These are phyloP conservation scores for Xylariaceae sp. DNA, from an alignment of 2,329 filamentous ascomycete genomes.

Conservation along the genomic window DNA sequence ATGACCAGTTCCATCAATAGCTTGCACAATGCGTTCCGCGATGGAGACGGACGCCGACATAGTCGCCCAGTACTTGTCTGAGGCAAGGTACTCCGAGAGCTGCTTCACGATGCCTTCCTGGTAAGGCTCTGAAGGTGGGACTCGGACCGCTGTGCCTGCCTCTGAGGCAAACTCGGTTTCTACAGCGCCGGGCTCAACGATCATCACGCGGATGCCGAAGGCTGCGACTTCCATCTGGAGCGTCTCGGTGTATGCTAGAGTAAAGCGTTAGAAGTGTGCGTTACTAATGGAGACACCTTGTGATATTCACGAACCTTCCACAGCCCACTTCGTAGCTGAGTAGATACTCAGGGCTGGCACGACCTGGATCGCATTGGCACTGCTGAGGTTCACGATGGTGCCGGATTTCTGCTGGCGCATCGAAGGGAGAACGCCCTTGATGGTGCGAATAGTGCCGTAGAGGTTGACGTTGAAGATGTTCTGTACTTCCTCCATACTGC, in stretches of 20 bases:
- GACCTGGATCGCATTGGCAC: slow-evolving; percentile 10
- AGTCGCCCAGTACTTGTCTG: neutral
- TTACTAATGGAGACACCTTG: neutral
- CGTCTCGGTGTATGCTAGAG: slow-evolving; percentile 20
- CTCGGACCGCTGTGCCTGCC: slow-evolving; percentile 11
- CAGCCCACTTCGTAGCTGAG: slow-evolving; percentile 21
- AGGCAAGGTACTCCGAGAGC: slow-evolving; percentile 1
- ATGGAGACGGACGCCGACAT: slow-evolving; percentile 11
- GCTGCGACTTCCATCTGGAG: slow-evolving; percentile 21
- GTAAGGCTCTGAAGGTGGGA: slow-evolving; percentile 19
- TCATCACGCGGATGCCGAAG: slow-evolving; percentile 24
- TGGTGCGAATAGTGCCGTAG: slow-evolving; percentile 23
- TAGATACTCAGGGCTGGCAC: slow-evolving; percentile 22
- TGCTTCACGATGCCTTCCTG: slow-evolving; percentile 14
- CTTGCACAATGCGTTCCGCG: slow-evolving; percentile 22
- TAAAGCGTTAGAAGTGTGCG: too few relatives aligned
- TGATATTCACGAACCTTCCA: slow-evolving; percentile 16
- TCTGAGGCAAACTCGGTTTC: slow-evolving; percentile 20
- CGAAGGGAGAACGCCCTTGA: slow-evolving; percentile 22
- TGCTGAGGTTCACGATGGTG: slow-evolving; percentile 28
- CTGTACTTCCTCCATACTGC: slow-evolving; percentile 20
- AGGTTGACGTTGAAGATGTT: slow-evolving; percentile 25
- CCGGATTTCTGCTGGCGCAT: slow-evolving; percentile 25
- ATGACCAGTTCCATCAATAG: slow-evolving; percentile 22
- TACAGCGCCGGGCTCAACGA: slow-evolving; percentile 22